Evolutionary conservation across 1,284 basidiomycete species (phyloP), one percentile per base, ranked within the genome.

Genomic region (Ustilago shanxiensis): DNA sequence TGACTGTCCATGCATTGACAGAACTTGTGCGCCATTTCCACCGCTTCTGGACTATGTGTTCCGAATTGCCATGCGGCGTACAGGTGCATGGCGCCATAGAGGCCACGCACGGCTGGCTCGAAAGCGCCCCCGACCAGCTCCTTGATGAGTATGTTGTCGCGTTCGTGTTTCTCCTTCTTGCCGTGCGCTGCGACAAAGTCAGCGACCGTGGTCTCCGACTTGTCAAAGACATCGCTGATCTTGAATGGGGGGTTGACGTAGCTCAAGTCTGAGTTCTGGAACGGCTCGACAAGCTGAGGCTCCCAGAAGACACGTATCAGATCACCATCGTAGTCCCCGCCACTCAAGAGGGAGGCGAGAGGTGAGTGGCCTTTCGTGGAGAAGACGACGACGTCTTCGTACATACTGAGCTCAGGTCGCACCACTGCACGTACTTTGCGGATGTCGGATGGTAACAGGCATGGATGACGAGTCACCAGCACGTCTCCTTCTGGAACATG

Each of bases 261-360:
- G 1, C 52, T 14, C n/a, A 79, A 64, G 9, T 74, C 61, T 3
- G 78, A 66, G n/a, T 72, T 63, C 10, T 57, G 18, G 20, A 83
- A 85, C 0, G 64, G 44, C 0, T 53, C 24, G 20, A 82, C 77
- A 53, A 85, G 45, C 18, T 35, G 14, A 1, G 72, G 75, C 22
- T 81, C 75, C 55, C 71, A 81, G 31, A 81, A 79, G 13, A 82
- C 61, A 1, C 79, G 58, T n/a, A 83, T 70, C 39, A 67, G 62
- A 60, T 84, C 83, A 31, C 82, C 82, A 45, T 82, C 82, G 72
- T 83, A 80, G 54, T 85, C 83, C 1, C 83, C 83, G 3, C 83
- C 82, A 1, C 78, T 79, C 0, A 86, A 61, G 18, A 84, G 52
- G 4, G 78, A 77, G 31, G 80, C 79, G 3, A 81, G 63, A 5